Conservation (phyloP, 2,329 filamentous ascomycete species). For the Neopestalotiopsis clavispora region DNA sequence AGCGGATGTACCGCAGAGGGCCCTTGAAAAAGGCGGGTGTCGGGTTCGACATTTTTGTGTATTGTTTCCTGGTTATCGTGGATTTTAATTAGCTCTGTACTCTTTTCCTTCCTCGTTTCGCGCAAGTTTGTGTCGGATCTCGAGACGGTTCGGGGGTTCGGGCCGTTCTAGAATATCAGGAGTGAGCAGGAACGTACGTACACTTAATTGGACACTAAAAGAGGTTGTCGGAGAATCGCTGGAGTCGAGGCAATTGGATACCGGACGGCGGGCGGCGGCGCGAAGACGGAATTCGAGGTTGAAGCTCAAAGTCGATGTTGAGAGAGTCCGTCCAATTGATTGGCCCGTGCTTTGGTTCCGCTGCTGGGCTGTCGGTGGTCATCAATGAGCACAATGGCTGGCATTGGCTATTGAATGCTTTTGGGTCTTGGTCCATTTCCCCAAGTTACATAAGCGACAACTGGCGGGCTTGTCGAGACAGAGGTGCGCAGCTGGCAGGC, state of each 20-base stretch:
- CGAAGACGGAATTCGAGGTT: not conserved
- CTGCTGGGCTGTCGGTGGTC: not conserved
- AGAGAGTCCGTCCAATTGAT: not conserved
- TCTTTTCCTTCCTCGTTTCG: not conserved
- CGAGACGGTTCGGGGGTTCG: no score
- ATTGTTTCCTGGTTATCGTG: slow-evolving; percentile 21
- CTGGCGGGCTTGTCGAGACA: not conserved
- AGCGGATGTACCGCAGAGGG: slow-evolving; percentile 84
- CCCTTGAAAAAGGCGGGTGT: slow-evolving; percentile 82
- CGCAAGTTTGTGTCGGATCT: no score
- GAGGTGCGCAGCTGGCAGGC: not conserved
- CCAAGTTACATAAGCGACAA: not conserved
- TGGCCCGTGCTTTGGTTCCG: not conserved
- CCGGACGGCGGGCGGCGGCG: not conserved
- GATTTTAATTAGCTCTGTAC: not conserved
- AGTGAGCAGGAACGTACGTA: no score
- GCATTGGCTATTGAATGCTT: no score
- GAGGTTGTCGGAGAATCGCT: no score
- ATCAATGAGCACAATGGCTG: not conserved
- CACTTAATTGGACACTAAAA: no score
- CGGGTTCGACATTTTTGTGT: slow-evolving; percentile 61
- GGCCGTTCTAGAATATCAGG: no score
- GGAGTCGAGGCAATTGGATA: not conserved
- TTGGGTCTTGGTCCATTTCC: not conserved
- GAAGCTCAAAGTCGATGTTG: not conserved